A percentile compares a stretch with the other conserved stretches of the same genome.
Conservation (phyloP, 2,329 filamentous ascomycete genomes). For the Scytalidium sp. region DNA sequence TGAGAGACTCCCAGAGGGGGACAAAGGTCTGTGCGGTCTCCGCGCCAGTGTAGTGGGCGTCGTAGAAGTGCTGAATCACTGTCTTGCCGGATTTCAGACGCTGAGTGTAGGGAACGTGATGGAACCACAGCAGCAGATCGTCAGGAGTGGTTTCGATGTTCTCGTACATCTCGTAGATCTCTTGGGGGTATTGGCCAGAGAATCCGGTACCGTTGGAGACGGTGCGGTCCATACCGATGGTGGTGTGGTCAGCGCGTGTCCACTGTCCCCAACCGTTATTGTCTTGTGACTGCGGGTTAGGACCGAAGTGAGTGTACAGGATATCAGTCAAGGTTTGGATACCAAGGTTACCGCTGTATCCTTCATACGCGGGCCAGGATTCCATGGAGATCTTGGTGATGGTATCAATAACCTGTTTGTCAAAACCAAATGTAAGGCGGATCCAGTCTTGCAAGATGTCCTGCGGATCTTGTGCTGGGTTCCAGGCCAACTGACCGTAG, state of each 20-base stretch:
- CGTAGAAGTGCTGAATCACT: conserved; percentile 66
- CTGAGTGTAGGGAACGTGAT: conserved; percentile 68
- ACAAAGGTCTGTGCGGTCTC: conserved; percentile 59
- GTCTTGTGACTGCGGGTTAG: conserved; percentile 64
- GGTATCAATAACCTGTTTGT: conserved; percentile 51
- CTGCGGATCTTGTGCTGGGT: conserved; percentile 47
- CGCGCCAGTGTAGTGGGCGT: conserved; percentile 59
- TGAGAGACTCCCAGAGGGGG: conserved; percentile 49
- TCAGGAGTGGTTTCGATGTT: conserved; percentile 62
- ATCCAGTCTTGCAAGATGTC: conserved; percentile 62
- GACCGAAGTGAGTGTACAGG: conserved; percentile 63
- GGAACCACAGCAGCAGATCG: conserved; percentile 69
- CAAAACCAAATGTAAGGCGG: conserved; percentile 60
- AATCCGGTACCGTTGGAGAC: conserved; percentile 64
- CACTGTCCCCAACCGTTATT: conserved; percentile 69
- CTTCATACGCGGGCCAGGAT: conserved; percentile 70
- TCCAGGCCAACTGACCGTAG: conserved; percentile 66
- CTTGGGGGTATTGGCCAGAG: conserved; percentile 62
- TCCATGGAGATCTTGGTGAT: conserved; percentile 63
- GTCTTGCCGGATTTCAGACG: conserved; percentile 60
- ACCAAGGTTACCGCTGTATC: conserved; percentile 68
- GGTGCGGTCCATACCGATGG: conserved; percentile 70
- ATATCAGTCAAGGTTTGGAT: conserved; percentile 69
- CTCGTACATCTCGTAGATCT: conserved; percentile 58
- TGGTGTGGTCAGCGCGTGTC: conserved; percentile 59